Conservation (phyloP, 108 stramenopile species). For the Nitzschia inconspicua region DNA sequence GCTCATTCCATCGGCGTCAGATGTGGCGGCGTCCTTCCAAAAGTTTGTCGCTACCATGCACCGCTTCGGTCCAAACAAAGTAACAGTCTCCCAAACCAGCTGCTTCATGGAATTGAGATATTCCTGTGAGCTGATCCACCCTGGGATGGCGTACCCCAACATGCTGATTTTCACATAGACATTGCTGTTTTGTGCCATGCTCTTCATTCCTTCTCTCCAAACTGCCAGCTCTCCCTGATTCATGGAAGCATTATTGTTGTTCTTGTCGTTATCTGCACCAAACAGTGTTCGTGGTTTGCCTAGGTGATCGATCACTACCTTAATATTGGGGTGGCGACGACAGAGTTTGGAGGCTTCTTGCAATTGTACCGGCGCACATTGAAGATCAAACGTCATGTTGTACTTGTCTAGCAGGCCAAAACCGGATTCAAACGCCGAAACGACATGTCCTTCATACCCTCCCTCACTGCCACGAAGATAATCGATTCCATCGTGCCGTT, state of each 20-base stretch:
- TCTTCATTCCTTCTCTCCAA: slow-evolving; percentile 69
- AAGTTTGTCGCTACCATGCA: slow-evolving; percentile 82
- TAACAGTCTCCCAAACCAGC: slow-evolving; percentile 57
- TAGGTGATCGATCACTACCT: slow-evolving; percentile 69
- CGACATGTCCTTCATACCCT: slow-evolving; percentile 21
- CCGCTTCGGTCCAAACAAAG: slow-evolving; percentile 58
- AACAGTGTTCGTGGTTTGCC: slow-evolving; percentile 58
- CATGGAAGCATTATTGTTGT: slow-evolving; percentile 6
- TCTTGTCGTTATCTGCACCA: slow-evolving; percentile 32
- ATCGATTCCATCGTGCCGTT: slow-evolving; percentile 60
- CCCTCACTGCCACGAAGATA: slow-evolving; percentile 44
- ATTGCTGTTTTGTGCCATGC: slow-evolving; percentile 58
- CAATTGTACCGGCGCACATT: slow-evolving; percentile 77
- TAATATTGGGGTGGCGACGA: slow-evolving; percentile 46
- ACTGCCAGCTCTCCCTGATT: slow-evolving; percentile 46
- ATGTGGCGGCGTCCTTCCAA: slow-evolving; percentile 54
- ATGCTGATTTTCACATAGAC: slow-evolving; percentile 74
- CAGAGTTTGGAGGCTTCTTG: slow-evolving; percentile 52
- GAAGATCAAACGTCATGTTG: slow-evolving; percentile 67
- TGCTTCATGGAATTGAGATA: slow-evolving; percentile 34
- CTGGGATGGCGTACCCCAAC: slow-evolving; percentile 77
- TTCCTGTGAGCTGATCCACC: slow-evolving; percentile 54
- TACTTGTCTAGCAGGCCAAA: slow-evolving; percentile 49
- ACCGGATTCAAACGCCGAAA: slow-evolving; percentile 63
- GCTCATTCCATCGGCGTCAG: slow-evolving; percentile 51